Base-by-base conservation (phyloP, 2,329 filamentous ascomycete species). In the Trichothecium roseum region DNA sequence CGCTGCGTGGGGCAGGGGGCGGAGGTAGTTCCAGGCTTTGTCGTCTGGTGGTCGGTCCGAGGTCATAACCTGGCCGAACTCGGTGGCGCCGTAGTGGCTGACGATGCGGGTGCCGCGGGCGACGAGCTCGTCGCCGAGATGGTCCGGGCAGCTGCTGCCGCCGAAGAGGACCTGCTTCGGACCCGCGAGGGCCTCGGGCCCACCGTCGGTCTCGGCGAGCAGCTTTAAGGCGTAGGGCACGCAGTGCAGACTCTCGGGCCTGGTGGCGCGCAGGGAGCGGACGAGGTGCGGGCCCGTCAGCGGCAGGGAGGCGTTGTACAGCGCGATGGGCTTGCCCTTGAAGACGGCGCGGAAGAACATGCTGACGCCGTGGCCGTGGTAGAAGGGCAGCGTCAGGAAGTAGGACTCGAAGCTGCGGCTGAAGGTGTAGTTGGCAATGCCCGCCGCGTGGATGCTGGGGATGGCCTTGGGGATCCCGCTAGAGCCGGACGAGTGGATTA, bases 201-300 rank as follows among this genome's bases (percentile, higher is more conserved):
- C 78, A 14, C 67, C 62, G 1, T 69, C 57, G 0, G 66, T 64
- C 47, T 82, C 78, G 1, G 68, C 66, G 1, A 82, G 59, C 0
- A 82, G 54, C 45, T 81, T 81, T 14, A 82, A 51, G 0, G 72
- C 68, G 43, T 81, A 81, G 0, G 78, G 78, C 1, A 82, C 78
- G 3, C 63, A 66, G 37, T 78, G 68, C 22, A 81, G 67, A 14
- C 70, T 66, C 36, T 79, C 64, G 1, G 70, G 42, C 29, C 15
- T 12, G 29, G 10, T 12, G 10, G 13, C 17, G 13, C 52, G 43
- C 50, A 74, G 58, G 7, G 62, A 62, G 10, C 55, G 51, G 4
- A 67, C 52, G 13, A 75, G 52, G 30, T 64, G 57, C n/a, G 57
- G 53, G 4, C 54, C 55, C 0, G 74, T 74, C 3, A 78, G 52